A percentile compares a stretch with the other conserved stretches of the same genome.
phyloP scores from a whole-genome alignment of 176 grass and related monocot species.

The Miscanthus lutarioriparius region DNA sequence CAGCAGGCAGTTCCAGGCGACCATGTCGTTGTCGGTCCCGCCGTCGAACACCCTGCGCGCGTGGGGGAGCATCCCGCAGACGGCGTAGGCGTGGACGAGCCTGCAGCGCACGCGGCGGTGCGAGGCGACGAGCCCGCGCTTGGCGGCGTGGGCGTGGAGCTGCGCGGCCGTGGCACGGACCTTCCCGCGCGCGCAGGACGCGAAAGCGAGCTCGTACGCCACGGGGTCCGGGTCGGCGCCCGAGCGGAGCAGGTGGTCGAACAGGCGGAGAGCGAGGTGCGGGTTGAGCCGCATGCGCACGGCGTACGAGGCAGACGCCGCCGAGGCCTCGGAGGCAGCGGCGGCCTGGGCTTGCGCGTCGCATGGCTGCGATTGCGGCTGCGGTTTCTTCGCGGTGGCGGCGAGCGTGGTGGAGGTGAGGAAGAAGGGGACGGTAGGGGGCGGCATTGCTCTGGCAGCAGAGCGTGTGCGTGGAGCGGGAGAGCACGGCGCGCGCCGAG shows the following conservation, averaged over 20 bases:
- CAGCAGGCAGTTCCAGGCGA: constrained; percentile 65
- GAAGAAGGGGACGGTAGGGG: constrained; percentile 41
- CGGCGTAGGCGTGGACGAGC: constrained; percentile 51
- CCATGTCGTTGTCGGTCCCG: constrained; percentile 36
- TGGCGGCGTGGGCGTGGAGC: constrained; percentile 54
- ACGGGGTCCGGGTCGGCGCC: constrained; percentile 48
- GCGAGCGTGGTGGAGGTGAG: constrained; percentile 46
- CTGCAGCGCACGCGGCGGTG: constrained; percentile 47
- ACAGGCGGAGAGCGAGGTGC: constrained; percentile 39
- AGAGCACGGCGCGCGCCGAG: background rate
- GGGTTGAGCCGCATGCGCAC: constrained; percentile 51
- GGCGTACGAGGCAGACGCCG: constrained; percentile 11
- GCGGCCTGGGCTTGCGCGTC: background rate
- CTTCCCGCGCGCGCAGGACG: constrained; percentile 45
- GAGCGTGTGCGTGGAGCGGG: background rate
- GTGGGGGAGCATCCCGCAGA: constrained; percentile 35
- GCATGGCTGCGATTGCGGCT: constrained; percentile 16
- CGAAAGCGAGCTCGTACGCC: constrained; percentile 49
- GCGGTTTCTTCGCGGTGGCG: constrained; percentile 30
- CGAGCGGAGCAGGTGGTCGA: constrained; percentile 46
- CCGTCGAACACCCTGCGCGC: constrained; percentile 64
- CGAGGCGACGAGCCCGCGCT: constrained; percentile 24
- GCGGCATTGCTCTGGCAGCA: constrained; percentile 26
- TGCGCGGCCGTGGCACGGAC: constrained; percentile 18
- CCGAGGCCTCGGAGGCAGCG: background rate